Percentiles rank a stretch among this genome's conserved stretches.
phyloP scores from a whole-genome alignment of 2,329 filamentous ascomycete species.

The Phaeosphaeriaceae sp. region DNA sequence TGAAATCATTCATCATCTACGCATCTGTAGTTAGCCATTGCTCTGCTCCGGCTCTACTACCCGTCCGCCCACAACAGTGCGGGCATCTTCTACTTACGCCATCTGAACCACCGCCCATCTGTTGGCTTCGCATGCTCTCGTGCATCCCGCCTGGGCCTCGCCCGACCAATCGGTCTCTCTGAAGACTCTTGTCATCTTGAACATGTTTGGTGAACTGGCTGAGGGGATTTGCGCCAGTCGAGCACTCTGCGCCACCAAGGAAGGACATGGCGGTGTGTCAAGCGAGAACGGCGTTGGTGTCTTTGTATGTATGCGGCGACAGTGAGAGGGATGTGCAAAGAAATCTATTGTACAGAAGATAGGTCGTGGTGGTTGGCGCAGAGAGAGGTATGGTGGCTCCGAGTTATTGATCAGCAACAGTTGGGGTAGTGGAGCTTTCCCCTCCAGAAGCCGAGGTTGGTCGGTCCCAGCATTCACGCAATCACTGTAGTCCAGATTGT shows the following conservation, averaged over 20 bases:
- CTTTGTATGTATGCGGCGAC: not conserved
- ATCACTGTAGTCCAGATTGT: not conserved
- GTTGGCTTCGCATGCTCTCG: slow-evolving; percentile 78
- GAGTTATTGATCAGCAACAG: slow-evolving; percentile 30
- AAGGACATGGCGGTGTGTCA: slow-evolving; percentile 78
- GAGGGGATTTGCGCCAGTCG: slow-evolving; percentile 92
- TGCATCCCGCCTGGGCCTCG: slow-evolving; percentile 73
- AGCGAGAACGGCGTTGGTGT: slow-evolving; percentile 25
- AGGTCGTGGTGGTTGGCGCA: not conserved
- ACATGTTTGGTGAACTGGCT: slow-evolving; percentile 98
- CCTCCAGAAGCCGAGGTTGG: slow-evolving; percentile 26
- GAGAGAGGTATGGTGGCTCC: slow-evolving; percentile 1
- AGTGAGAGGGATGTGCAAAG: not conserved
- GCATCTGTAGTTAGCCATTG: slow-evolving; percentile 31
- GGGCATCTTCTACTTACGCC: slow-evolving; percentile 35
- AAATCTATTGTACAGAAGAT: slow-evolving; percentile 1
- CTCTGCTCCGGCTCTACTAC: not conserved
- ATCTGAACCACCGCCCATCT: slow-evolving; percentile 74
- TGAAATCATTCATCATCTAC: slow-evolving; percentile 92
- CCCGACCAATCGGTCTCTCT: slow-evolving; percentile 86
- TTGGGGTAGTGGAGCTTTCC: slow-evolving; percentile 22
- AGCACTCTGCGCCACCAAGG: slow-evolving; percentile 94
- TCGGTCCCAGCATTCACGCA: not conserved
- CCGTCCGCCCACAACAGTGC: not conserved
- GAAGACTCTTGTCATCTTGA: slow-evolving; percentile 92